Evolutionary conservation across 78 protist genomes (phyloP).

Genomic region (Pelomyxa schiedti): DNA sequence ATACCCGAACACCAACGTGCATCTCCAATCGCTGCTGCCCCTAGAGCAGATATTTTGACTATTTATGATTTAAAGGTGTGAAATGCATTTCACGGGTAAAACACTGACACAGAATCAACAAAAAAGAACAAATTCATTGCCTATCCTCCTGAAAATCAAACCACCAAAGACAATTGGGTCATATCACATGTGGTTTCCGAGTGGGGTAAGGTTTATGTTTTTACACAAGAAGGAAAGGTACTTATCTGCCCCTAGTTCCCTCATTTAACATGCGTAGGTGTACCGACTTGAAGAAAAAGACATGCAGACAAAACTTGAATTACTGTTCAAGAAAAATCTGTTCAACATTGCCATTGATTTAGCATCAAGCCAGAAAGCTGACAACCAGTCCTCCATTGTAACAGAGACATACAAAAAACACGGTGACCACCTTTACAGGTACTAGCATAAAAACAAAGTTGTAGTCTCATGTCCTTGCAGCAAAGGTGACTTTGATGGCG

Average conservation of each 20-base stretch:
- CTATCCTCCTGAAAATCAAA: neutral
- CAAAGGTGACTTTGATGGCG: slow-evolving; percentile 74
- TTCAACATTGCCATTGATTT: slow-evolving; percentile 73
- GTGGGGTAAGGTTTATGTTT: slow-evolving; percentile 69
- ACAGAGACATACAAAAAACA: slow-evolving; percentile 66
- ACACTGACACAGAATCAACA: neutral
- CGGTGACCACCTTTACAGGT: slow-evolving; percentile 84
- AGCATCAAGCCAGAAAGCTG: slow-evolving; percentile 57
- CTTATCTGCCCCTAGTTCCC: neutral
- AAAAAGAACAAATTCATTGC: neutral
- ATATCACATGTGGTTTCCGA: slow-evolving; percentile 53
- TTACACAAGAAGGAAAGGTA: slow-evolving; percentile 31
- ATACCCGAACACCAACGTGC: neutral
- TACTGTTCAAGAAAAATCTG: slow-evolving; percentile 71
- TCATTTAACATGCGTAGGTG: slow-evolving; percentile 3
- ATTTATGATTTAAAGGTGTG: neutral
- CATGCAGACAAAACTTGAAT: slow-evolving; percentile 84
- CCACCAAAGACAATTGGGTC: neutral
- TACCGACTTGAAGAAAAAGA: slow-evolving; percentile 74
- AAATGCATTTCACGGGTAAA: neutral
- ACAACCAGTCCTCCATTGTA: slow-evolving; percentile 33
- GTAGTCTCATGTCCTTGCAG: too few species aligned
- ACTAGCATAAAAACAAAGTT: too few species aligned
- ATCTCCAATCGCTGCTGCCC: neutral
- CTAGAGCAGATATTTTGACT: too few species aligned